These are phyloP conservation scores for Aspergillus fructus DNA, from an alignment of 2,329 filamentous ascomycete genomes.

Conservation along the genomic window DNA sequence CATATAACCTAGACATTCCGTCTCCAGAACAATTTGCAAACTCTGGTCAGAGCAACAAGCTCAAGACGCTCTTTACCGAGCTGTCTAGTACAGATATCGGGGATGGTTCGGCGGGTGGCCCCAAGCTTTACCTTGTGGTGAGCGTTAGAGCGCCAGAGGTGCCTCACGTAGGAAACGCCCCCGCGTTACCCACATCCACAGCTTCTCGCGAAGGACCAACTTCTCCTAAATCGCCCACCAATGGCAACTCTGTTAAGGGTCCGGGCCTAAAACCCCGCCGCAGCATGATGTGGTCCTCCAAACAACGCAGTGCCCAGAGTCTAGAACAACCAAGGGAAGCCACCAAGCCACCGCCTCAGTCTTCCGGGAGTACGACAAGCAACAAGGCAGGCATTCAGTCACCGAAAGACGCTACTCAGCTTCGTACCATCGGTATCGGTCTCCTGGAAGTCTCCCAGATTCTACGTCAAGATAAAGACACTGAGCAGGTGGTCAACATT, in stretches of 20 bases:
- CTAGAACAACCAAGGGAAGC: conserved; percentile 31
- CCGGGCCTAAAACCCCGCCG: conserved; percentile 39
- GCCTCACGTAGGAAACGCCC: conserved; percentile 26
- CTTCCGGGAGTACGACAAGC: conserved; percentile 31
- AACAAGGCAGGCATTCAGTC: conserved; percentile 26
- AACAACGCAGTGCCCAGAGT: conserved; percentile 30
- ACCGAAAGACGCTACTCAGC: conserved; percentile 46
- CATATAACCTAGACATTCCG: conserved; percentile 75
- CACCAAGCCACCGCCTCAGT: conserved; percentile 29
- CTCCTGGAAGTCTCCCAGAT: conserved; percentile 73
- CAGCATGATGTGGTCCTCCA: conserved; percentile 46
- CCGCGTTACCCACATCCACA: conserved; percentile 29
- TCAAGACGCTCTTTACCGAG: conserved; percentile 86
- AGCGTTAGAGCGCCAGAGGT: conserved; percentile 67
- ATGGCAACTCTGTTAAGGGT: conserved; percentile 36
- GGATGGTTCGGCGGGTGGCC: conserved; percentile 61
- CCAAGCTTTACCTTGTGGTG: conserved; percentile 79
- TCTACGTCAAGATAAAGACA: conserved; percentile 68
- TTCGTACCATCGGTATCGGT: conserved; percentile 73
- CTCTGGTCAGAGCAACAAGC: conserved; percentile 63
- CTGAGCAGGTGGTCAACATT: conserved; percentile 73
- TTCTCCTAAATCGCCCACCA: conserved; percentile 25
- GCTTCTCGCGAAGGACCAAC: conserved; percentile 35
- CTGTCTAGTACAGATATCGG: conserved; percentile 73
- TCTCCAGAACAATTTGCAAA: conserved; percentile 69